A percentile compares a stretch with the other conserved stretches of the same genome.
phyloP scores from a whole-genome alignment of 2,329 filamentous ascomycete genomes.

The Penicillium sp. region DNA sequence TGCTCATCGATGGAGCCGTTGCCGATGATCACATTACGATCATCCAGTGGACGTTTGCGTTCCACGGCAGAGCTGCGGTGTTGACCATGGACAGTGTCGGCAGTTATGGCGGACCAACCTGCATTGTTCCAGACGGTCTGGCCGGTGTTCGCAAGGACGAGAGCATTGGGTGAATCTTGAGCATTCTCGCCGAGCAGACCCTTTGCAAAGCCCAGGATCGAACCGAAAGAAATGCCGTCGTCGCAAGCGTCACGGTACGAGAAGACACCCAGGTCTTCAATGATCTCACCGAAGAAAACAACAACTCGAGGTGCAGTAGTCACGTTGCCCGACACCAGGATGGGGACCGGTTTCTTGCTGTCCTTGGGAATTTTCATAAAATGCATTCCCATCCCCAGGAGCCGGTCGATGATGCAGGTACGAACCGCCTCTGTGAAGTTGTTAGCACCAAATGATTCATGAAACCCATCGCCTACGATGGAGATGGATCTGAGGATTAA shows the following conservation, averaged over 20 bases:
- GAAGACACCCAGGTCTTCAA: slow-evolving; percentile 71
- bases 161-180: slow-evolving; percentile 29
- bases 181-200: slow-evolving; percentile 35
- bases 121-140: slow-evolving; percentile 74
- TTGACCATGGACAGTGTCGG: slow-evolving; percentile 55
- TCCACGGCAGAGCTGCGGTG: slow-evolving; percentile 60
- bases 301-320: slow-evolving; percentile 61
- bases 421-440: slow-evolving; percentile 51
- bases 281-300: slow-evolving; percentile 69
- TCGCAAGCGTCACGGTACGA: slow-evolving; percentile 65
- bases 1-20: slow-evolving; percentile 62
- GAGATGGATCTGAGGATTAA: not conserved
- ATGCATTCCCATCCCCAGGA: slow-evolving; percentile 59
- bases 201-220: slow-evolving; percentile 62
- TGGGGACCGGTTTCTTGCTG: slow-evolving; percentile 57
- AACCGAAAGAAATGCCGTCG: slow-evolving; percentile 69
- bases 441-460: not conserved
- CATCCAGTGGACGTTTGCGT: slow-evolving; percentile 48
- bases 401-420: slow-evolving; percentile 59
- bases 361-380: slow-evolving; percentile 62
- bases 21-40: slow-evolving; percentile 63
- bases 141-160: slow-evolving; percentile 76
- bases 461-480: not conserved
- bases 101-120: slow-evolving; percentile 59
- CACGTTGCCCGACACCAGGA: slow-evolving; percentile 63